A percentile compares a stretch with the other conserved stretches of the same genome.
Conservation (phyloP, 2,329 filamentous ascomycete species). For the Nemania sp. region DNA sequence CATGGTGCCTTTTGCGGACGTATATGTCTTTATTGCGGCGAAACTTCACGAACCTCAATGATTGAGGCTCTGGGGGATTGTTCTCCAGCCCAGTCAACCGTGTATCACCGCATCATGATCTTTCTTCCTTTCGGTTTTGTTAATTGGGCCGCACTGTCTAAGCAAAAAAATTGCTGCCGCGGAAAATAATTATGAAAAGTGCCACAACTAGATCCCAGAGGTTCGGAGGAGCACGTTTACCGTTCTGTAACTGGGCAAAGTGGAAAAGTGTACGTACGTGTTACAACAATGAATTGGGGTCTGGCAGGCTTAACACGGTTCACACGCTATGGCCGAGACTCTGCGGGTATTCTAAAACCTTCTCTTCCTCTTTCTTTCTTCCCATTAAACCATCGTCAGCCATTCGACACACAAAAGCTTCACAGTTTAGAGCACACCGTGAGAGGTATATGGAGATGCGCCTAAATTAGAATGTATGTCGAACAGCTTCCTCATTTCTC, state of each 20-base stretch:
- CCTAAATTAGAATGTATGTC: slow-evolving; percentile 46
- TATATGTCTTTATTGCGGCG: not conserved
- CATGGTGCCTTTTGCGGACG: not conserved
- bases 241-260: slow-evolving; percentile 23
- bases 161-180: not conserved
- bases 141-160: slow-evolving; percentile 1
- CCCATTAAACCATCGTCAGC: slow-evolving; percentile 2
- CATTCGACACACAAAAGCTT: slow-evolving; percentile 12
- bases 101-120: slow-evolving; percentile 17
- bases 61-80: too few species aligned
- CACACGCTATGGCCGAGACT: slow-evolving; percentile 2
- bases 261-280: slow-evolving; percentile 21
- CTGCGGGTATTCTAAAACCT: slow-evolving; percentile 11
- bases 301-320: slow-evolving; percentile 12
- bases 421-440: slow-evolving; percentile 14
- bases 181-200: not conserved
- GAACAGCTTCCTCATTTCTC: slow-evolving; percentile 48
- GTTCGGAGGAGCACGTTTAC: slow-evolving; percentile 12
- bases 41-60: too few species aligned
- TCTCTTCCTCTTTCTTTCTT: slow-evolving; percentile 9
- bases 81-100: slow-evolving; percentile 10
- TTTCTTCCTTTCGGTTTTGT: not conserved
- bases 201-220: slow-evolving; percentile 4
- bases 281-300: slow-evolving; percentile 19
- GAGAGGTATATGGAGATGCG: slow-evolving; percentile 38